Evolutionary conservation across 805 yeast genomes (phyloP).

Genomic region (Kodamaea laetipori): DNA sequence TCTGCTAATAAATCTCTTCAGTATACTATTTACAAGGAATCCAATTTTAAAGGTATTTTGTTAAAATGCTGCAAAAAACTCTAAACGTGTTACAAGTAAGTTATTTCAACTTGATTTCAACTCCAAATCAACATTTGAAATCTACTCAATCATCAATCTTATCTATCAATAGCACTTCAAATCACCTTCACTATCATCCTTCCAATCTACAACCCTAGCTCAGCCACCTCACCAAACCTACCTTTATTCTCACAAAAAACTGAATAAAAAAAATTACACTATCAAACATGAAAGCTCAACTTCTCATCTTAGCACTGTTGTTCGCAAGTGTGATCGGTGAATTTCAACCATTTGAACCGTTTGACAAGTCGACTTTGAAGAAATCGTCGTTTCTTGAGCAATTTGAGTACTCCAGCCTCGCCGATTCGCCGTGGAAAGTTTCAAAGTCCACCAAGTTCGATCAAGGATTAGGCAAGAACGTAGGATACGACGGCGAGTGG

Average conservation of each 20-base stretch:
- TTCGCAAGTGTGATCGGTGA: background rate
- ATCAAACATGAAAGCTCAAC: conserved; percentile 4
- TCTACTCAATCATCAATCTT: no score
- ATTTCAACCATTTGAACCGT: conserved; percentile 1
- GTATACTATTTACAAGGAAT: no score
- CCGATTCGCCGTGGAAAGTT: conserved; percentile 43
- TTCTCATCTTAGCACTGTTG: conserved; percentile 5
- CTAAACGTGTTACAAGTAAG: no score
- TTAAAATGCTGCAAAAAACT: no score
- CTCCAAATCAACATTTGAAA: no score
- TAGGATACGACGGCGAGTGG: conserved; percentile 76
- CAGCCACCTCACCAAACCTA: background rate
- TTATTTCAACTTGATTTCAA: no score
- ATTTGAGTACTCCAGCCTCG: conserved; percentile 39
- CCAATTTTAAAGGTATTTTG: no score
- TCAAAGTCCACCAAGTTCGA: conserved; percentile 51
- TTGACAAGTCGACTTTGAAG: conserved; percentile 19
- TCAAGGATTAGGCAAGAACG: conserved; percentile 38
- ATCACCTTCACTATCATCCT: no score
- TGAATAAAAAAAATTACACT: background rate
- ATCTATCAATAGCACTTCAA: no score
- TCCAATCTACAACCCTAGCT: no score
- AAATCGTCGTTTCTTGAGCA: conserved; percentile 63
- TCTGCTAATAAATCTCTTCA: no score
- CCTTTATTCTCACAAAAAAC: background rate